Base-by-base conservation (phyloP, 129 eudicot genomes). In the Arctium lappa region DNA sequence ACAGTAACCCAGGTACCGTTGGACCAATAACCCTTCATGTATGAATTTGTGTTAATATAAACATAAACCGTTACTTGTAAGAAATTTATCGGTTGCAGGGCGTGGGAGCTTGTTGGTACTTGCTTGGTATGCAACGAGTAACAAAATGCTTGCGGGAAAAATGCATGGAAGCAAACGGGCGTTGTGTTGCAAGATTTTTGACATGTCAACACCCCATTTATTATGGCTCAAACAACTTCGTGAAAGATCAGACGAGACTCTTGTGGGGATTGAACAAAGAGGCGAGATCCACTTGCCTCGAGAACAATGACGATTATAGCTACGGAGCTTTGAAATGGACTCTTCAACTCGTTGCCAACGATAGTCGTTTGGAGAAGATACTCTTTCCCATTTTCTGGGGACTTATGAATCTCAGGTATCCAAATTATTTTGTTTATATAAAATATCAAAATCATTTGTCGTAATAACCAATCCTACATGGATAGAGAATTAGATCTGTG, bases 341-440 rank as follows among this genome's bases (percentile, higher is more conserved):
- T 2, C 91, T 91, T 76, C 97, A 93, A 84, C 98, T 96, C 83
- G 88, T 96, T 69, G 71, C 91, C 3, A 96, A 93, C 15, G 89
- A 96, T 18, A 96, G 87, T 44, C 99, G 98, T 9, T 80, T 93
- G 81, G 99, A 96, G 89, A 96, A 96, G 81, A 87, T 96, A 33
- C 91, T 96, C 8, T 87, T 91, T 83, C 99, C 99, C 33, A 93
- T 96, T 72, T 96, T 96, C 76, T 96, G 98, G 97, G 99, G 98
- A 75, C 97, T 96, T 69, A 96, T 96, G 99, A 96, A 97, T 36
- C 89, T 96, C 12, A 96, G 99, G 99, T 96, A 90, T 42, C 13
- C 38, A 6, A 10, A 4, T 2, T 53, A 22, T 72, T 6, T 32
- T n/a, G 30, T 69, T 39, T 60, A 60, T 60, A 60, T 60, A 16